Percentiles rank a stretch among this genome's conserved stretches.
Conservation (phyloP, 176 grass and related monocot genomes). For the Oryza glaberrima region DNA sequence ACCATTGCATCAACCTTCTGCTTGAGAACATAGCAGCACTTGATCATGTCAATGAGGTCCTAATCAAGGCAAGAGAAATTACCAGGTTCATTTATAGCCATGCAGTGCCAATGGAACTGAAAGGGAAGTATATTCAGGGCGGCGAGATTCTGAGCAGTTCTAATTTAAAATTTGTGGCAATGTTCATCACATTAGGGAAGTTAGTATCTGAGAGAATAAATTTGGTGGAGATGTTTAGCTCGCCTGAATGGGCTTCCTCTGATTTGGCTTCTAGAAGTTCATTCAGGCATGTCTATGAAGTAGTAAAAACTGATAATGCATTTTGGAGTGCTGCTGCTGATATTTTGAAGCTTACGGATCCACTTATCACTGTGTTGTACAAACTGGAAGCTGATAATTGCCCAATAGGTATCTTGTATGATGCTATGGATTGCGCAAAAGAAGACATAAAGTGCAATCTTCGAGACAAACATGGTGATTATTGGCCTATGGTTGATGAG, state of each 20-base stretch:
- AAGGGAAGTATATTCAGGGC: conserved; percentile 38
- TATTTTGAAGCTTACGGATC: conserved; percentile 64
- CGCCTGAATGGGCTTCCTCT: conserved; percentile 49
- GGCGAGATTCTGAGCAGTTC: conserved; percentile 60
- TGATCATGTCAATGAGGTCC: conserved; percentile 53
- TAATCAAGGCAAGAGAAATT: conserved; percentile 62
- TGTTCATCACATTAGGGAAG: conserved; percentile 65
- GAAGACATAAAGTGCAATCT: conserved; percentile 62
- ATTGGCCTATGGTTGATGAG: conserved; percentile 62
- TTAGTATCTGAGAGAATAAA: conserved; percentile 57
- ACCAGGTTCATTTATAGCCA: conserved; percentile 70
- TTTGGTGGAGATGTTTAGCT: conserved; percentile 63
- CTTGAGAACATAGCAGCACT: conserved; percentile 67
- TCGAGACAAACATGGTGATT: conserved; percentile 40
- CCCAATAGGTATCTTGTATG: conserved; percentile 72
- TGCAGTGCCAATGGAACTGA: conserved; percentile 49
- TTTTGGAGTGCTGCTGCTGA: conserved; percentile 74
- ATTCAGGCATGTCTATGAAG: conserved; percentile 40
- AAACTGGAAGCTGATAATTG: conserved; percentile 52
- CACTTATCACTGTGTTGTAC: conserved; percentile 62
- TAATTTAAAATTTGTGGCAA: conserved; percentile 54
- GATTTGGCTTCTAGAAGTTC: conserved; percentile 46
- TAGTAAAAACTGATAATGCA: conserved; percentile 39
- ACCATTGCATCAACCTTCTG: conserved; percentile 77
- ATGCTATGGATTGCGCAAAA: conserved; percentile 77